phyloP scores from a whole-genome alignment of 2,329 filamentous ascomycete genomes.

The Juglanconis oblonga region DNA sequence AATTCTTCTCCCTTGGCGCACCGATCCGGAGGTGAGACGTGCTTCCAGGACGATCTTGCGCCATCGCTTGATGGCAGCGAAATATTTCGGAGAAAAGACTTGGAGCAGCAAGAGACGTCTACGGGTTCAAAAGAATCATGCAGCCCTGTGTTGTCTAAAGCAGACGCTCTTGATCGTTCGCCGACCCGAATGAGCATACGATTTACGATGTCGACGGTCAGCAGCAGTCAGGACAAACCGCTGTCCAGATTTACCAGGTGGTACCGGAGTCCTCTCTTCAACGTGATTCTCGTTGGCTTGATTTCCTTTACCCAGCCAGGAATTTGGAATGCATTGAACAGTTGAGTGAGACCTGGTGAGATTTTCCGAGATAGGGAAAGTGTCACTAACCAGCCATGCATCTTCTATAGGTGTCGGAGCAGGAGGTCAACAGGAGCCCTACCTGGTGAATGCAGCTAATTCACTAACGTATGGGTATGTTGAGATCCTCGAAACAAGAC shows the following conservation, averaged over 20 bases:
- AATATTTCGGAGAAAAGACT: not conserved
- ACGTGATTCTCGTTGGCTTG: slow-evolving; percentile 42
- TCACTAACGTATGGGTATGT: slow-evolving; percentile 36
- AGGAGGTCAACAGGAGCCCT: slow-evolving; percentile 33
- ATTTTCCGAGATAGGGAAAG: not conserved
- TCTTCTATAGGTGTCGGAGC: slow-evolving; percentile 27
- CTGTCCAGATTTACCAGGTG: slow-evolving; percentile 30
- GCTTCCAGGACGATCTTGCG: not conserved
- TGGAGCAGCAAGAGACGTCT: not conserved
- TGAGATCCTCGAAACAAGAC: slow-evolving; percentile 1
- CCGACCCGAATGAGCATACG: not conserved
- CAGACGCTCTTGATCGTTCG: not conserved
- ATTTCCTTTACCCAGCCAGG: slow-evolving; percentile 44
- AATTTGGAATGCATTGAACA: slow-evolving; percentile 46
- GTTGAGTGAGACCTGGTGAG: slow-evolving; percentile 18
- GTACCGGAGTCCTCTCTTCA: slow-evolving; percentile 45
- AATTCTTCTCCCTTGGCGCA: not conserved
- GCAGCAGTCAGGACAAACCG: slow-evolving; percentile 6
- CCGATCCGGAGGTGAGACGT: not conserved
- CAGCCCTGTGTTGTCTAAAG: not conserved
- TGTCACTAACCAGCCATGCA: not conserved
- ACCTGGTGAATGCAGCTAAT: slow-evolving; percentile 39
- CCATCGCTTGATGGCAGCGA: not conserved
- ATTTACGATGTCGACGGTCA: not conserved
- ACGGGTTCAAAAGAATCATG: not conserved